phyloP scores from a whole-genome alignment of 2,329 filamentous ascomycete genomes.

The Alternaria tenuissima region DNA sequence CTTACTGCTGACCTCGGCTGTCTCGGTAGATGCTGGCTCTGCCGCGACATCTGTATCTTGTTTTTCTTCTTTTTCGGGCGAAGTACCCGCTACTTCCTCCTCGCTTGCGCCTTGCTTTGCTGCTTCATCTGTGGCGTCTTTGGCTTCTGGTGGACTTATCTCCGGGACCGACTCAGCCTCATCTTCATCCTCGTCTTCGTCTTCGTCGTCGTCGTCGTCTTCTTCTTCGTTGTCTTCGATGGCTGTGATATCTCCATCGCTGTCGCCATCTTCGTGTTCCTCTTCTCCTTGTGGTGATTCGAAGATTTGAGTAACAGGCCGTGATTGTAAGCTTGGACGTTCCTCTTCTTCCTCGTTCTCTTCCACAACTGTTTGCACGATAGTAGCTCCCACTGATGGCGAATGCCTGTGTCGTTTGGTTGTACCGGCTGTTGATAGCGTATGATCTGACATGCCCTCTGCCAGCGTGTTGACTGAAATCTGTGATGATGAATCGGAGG shows the following conservation, averaged over 20 bases:
- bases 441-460: conserved; percentile 50
- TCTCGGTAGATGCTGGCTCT: conserved; percentile 12
- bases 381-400: conserved; percentile 75
- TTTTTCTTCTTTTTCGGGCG: conserved; percentile 19
- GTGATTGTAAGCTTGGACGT: conserved; percentile 18
- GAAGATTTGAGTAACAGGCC: conserved; percentile 29
- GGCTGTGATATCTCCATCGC: conserved; percentile 20
- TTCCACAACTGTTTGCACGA: conserved; percentile 83
- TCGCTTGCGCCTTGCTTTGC: conserved; percentile 32
- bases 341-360: conserved; percentile 76
- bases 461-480: conserved; percentile 32
- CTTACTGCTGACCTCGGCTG: conserved; percentile 6
- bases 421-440: conserved; percentile 68
- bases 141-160: conserved; percentile 16
- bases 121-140: conserved; percentile 19
- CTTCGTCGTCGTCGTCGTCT: conserved; percentile 24
- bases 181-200: conserved; percentile 15
- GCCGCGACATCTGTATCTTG: conserved; percentile 9
- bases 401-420: conserved; percentile 85
- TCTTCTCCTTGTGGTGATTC: conserved; percentile 23
- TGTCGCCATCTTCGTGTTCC: conserved; percentile 13
- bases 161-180: conserved; percentile 32
- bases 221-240: conserved; percentile 27
- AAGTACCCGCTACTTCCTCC: conserved; percentile 20
- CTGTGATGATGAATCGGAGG: conserved; percentile 32